Conservation (phyloP, 306 rosid species). For the Mimosa pudica region DNA sequence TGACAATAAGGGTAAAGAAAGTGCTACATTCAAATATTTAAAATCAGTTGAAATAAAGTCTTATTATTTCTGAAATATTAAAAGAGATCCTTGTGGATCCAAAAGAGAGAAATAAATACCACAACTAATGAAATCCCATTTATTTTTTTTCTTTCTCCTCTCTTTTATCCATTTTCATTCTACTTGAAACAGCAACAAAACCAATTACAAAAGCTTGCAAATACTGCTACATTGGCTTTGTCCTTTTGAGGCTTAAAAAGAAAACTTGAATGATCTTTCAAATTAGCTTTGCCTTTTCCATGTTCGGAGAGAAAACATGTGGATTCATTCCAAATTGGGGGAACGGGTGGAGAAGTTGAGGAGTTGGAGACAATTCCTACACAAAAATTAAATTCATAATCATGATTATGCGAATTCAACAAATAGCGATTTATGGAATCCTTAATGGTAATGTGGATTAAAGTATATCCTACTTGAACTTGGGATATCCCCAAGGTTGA, state of each 20-base stretch:
- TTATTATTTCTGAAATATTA: too few species aligned
- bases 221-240: slow-evolving; percentile 29
- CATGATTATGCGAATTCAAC: neutral
- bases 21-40: too few species aligned
- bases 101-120: too few species aligned
- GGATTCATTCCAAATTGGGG: slow-evolving; percentile 36
- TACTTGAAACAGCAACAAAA: slow-evolving; percentile 35
- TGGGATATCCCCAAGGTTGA: slow-evolving; percentile 32
- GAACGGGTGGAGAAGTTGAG: slow-evolving; percentile 27
- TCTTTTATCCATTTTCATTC: neutral
- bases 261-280: slow-evolving; percentile 38
- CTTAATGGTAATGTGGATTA: neutral
- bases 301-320: slow-evolving; percentile 46
- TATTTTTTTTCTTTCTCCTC: too few species aligned
- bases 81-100: too few species aligned
- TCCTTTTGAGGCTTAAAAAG: slow-evolving; percentile 43
- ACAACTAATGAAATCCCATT: too few species aligned
- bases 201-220: slow-evolving; percentile 21
- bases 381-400: slow-evolving; percentile 28
- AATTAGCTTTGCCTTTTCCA: slow-evolving; percentile 36
- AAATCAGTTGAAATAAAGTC: too few species aligned
- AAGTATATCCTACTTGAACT: slow-evolving; percentile 48
- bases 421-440: slow-evolving; percentile 9
- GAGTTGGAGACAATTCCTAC: slow-evolving; percentile 52
- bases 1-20: too few species aligned